Conservation (phyloP, 2,329 filamentous ascomycete species). For the Ustilaginoidea virens region DNA sequence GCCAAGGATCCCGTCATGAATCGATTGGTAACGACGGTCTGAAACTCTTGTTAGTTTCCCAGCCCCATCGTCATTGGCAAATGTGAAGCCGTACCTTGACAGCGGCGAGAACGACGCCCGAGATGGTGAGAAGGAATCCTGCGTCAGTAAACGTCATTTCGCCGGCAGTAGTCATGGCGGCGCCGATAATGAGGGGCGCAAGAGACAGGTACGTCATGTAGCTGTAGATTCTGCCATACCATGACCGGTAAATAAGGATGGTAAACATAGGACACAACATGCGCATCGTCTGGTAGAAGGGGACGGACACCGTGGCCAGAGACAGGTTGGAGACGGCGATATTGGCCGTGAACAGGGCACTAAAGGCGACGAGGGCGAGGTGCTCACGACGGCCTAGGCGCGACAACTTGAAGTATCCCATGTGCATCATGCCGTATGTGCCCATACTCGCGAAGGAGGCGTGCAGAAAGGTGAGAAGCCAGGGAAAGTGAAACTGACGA, state of each 20-base stretch:
- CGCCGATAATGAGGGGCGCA: slow-evolving; percentile 43
- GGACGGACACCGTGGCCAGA: slow-evolving; percentile 45
- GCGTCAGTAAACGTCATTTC: slow-evolving; percentile 46
- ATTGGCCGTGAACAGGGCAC: slow-evolving; percentile 45
- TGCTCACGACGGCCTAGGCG: slow-evolving; percentile 36
- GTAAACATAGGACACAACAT: slow-evolving; percentile 47
- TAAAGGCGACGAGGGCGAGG: slow-evolving; percentile 40
- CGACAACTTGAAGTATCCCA: slow-evolving; percentile 36
- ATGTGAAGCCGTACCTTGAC: slow-evolving; percentile 39
- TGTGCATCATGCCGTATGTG: slow-evolving; percentile 34
- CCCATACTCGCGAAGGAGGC: slow-evolving; percentile 41
- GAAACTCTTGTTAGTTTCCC: background rate
- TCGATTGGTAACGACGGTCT: slow-evolving; percentile 47
- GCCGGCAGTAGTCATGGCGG: slow-evolving; percentile 43
- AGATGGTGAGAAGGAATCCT: slow-evolving; percentile 38
- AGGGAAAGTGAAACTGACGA: slow-evolving; percentile 47
- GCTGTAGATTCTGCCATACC: slow-evolving; percentile 39
- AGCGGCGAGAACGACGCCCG: slow-evolving; percentile 37
- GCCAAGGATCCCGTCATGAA: slow-evolving; percentile 46
- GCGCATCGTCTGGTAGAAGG: slow-evolving; percentile 50
- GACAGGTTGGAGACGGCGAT: slow-evolving; percentile 50
- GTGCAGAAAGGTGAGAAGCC: slow-evolving; percentile 44
- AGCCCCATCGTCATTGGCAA: too few relatives aligned
- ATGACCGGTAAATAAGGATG: slow-evolving; percentile 42
- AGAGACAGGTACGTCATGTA: slow-evolving; percentile 42